Percentiles rank a stretch among this genome's conserved stretches.
These are phyloP conservation scores for Euphorbia peplus DNA, from an alignment of 345 rosid species.

Conservation along the genomic window DNA sequence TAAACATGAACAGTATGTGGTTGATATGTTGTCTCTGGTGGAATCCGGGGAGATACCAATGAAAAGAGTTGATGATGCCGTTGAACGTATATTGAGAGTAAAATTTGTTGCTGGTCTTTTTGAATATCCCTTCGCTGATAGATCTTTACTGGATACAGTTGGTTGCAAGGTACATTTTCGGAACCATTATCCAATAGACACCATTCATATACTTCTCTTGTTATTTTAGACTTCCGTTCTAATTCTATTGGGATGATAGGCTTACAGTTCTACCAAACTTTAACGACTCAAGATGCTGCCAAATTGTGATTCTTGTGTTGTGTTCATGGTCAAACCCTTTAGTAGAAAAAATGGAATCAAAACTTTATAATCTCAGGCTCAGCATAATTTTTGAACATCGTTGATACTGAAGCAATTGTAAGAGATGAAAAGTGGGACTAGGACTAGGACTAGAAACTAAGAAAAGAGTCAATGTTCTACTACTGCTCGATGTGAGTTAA, in stretches of 20 bases:
- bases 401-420: neutral
- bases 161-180: constrained; percentile 65
- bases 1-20: constrained; percentile 47
- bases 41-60: constrained; percentile 72
- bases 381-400: neutral
- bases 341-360: neutral
- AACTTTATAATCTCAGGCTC: neutral
- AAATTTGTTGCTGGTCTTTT: constrained; percentile 81
- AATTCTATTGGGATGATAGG: neutral
- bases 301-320: neutral
- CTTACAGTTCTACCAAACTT: neutral
- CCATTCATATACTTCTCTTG: constrained; percentile 1
- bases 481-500: neutral
- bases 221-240: neutral
- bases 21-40: constrained; percentile 49
- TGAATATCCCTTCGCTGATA: constrained; percentile 65
- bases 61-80: constrained; percentile 71
- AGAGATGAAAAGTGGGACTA: neutral
- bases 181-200: neutral
- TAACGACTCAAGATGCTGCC: neutral
- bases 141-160: constrained; percentile 59
- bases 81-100: constrained; percentile 81
- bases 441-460: neutral
- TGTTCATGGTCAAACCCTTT: neutral
- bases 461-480: neutral